Evolutionary conservation across 768 basidiomycete species (phyloP), one percentile per base, ranked within the genome.

Genomic region (Leucogyrophana mollusca): DNA sequence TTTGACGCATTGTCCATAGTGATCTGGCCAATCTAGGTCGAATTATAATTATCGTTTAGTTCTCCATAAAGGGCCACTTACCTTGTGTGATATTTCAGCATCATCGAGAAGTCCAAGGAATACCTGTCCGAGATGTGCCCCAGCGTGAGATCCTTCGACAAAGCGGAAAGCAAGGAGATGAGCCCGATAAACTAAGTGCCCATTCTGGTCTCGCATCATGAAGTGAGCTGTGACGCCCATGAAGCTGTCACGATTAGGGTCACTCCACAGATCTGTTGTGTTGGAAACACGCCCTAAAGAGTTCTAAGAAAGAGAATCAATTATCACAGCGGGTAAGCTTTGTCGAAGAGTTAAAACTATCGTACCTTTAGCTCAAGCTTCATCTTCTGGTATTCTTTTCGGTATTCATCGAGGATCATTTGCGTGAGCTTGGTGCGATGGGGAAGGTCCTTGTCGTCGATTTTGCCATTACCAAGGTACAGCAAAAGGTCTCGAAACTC

Each of bases 1-100:
- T 66, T 67, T 2, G 52, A 49, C 4, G 60, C 55, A 37, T 65
- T 67, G 36, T 66, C 61, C 14, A 62, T 45, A 2, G 63, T 66
- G 16, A 58, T 54, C 46, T 58, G 56, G 10, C 55, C 48, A 25
- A 59, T 54, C 59, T 61, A 25, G n/a, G n/a, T n/a, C n/a, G n/a
- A n/a, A n/a, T n/a, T n/a, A n/a, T n/a, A n/a, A n/a, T n/a, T n/a
- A n/a, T n/a, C n/a, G n/a, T n/a, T n/a, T n/a, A n/a, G n/a, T n/a
- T n/a, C n/a, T n/a, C n/a, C n/a, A n/a, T n/a, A n/a, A n/a, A n/a
- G n/a, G n/a, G n/a, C n/a, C n/a, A n/a, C n/a, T n/a, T 25, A 54
- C 56, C 43, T 46, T 49, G 37, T 46, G 23, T 4, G 40, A 34
- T 16, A 40, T 32, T 8, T 50, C 56, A 27, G 44, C 37, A 14